Percentiles rank a stretch among this genome's conserved stretches.
phyloP scores from a whole-genome alignment of 306 rosid species.

The Medicago ruthenica region DNA sequence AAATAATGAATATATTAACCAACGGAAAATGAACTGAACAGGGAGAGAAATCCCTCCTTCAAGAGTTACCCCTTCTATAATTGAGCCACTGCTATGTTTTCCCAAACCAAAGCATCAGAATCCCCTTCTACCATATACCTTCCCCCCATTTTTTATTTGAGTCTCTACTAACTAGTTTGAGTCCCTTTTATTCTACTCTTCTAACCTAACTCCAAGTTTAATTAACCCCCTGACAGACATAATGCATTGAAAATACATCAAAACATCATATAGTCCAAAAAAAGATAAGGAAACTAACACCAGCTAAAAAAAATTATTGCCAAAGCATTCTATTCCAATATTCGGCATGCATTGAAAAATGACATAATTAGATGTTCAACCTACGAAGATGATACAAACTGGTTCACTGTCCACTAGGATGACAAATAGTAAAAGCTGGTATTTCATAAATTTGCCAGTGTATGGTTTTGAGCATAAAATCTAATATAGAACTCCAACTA shows the following conservation, averaged over 20 bases:
- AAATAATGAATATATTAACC: neutral
- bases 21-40: slow-evolving; percentile 6
- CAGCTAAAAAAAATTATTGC: slow-evolving; percentile 15
- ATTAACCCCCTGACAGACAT: slow-evolving; percentile 6
- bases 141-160: neutral
- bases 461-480: slow-evolving; percentile 10
- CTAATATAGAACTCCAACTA: slow-evolving; percentile 26
- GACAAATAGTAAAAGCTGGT: slow-evolving; percentile 14
- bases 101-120: neutral
- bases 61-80: neutral
- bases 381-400: slow-evolving; percentile 6
- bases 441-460: neutral
- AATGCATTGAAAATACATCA: slow-evolving; percentile 17
- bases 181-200: neutral
- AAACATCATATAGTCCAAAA: slow-evolving; percentile 29
- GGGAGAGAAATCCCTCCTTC: slow-evolving; percentile 1
- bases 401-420: neutral
- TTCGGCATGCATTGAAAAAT: slow-evolving; percentile 10
- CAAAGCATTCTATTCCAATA: slow-evolving; percentile 11
- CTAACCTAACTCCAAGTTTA: neutral
- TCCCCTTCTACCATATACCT: neutral
- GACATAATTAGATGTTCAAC: neutral
- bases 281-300: slow-evolving; percentile 8
- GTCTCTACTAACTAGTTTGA: slow-evolving; percentile 1
- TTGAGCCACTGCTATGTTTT: too few species aligned